A percentile compares a stretch with the other conserved stretches of the same genome.
Conservation (phyloP, 2,329 filamentous ascomycete species). For the Remersonia thermophila region DNA sequence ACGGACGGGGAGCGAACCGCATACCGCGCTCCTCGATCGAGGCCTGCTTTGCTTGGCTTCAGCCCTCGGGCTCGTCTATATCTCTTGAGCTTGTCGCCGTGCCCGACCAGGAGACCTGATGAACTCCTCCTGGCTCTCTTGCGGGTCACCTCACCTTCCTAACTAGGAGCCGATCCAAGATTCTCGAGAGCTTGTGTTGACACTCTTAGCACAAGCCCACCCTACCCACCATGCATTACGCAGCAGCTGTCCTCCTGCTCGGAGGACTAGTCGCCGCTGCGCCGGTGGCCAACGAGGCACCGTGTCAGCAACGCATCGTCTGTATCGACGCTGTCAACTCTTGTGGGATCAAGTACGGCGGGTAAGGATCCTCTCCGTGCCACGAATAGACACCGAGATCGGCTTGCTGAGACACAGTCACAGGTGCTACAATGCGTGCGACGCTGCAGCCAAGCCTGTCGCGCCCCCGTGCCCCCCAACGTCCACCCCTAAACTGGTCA, state of each 20-base stretch:
- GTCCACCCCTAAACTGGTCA: no score
- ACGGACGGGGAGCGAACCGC: no score
- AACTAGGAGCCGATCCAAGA: slow-evolving; percentile 4
- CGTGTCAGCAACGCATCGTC: slow-evolving; percentile 8
- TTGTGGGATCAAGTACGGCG: slow-evolving; percentile 14
- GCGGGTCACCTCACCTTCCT: slow-evolving; percentile 8
- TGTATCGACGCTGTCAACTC: slow-evolving; percentile 13
- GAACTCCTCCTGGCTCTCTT: not conserved
- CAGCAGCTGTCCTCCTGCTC: slow-evolving; percentile 5
- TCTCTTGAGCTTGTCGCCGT: slow-evolving; percentile 5
- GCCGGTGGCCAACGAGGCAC: slow-evolving; percentile 1
- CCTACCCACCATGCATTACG: slow-evolving; percentile 7
- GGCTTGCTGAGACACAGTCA: slow-evolving; percentile 1
- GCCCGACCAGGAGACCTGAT: not conserved
- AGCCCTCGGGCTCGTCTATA: slow-evolving; percentile 1
- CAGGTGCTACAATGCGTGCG: slow-evolving; percentile 12
- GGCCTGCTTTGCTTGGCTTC: not conserved
- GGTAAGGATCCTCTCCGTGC: slow-evolving; percentile 6
- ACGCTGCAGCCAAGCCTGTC: slow-evolving; percentile 7
- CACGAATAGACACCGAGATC: not conserved
- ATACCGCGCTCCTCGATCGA: not conserved
- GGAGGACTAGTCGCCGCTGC: slow-evolving; percentile 4
- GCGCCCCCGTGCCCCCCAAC: slow-evolving; percentile 9
- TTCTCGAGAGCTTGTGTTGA: not conserved
- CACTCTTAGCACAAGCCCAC: not conserved